Percentiles rank a stretch among this genome's conserved stretches.
These are phyloP conservation scores for Pythium dissotocum DNA, from an alignment of 352 stramenopile species.

Conservation along the genomic window DNA sequence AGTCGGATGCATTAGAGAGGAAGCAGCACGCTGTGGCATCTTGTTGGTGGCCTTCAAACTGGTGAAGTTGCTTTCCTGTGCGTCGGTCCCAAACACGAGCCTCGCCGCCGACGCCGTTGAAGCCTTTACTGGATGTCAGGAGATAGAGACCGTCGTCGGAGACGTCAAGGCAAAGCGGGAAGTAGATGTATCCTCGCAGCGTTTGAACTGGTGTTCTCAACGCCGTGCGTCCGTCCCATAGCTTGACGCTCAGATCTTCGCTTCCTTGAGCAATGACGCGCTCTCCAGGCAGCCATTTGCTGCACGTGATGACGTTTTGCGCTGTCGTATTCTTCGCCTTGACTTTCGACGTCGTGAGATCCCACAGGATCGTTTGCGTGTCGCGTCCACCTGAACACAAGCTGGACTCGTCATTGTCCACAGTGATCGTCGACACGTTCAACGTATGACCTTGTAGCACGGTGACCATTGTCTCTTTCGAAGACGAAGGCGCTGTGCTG, in stretches of 20 bases:
- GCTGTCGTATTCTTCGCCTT: constrained; percentile 66
- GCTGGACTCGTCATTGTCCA: constrained; percentile 50
- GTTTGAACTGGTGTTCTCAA: constrained; percentile 53
- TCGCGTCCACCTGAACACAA: constrained; percentile 82
- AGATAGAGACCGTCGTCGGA: constrained; percentile 56
- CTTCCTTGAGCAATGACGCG: constrained; percentile 70
- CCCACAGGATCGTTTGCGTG: constrained; percentile 82
- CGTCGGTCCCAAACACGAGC: constrained; percentile 81
- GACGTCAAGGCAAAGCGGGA: constrained; percentile 67
- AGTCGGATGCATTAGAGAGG: constrained; percentile 23
- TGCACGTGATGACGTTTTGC: constrained; percentile 87
- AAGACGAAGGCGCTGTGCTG: constrained; percentile 24
- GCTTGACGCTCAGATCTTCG: constrained; percentile 78
- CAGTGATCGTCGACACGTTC: constrained; percentile 69
- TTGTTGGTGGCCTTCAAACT: constrained; percentile 71
- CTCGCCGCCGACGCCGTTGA: constrained; percentile 80
- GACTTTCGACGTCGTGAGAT: constrained; percentile 49
- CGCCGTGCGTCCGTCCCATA: constrained; percentile 70
- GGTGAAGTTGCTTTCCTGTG: constrained; percentile 50
- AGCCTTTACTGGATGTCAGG: constrained; percentile 84
- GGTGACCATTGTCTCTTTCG: constrained; percentile 25
- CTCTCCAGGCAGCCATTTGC: constrained; percentile 70
- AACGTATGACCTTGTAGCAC: constrained; percentile 53
- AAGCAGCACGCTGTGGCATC: constrained; percentile 80
- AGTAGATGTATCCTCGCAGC: constrained; percentile 79